Conservation (phyloP, 352 stramenopile genomes). For the Globisporangium perplexum region DNA sequence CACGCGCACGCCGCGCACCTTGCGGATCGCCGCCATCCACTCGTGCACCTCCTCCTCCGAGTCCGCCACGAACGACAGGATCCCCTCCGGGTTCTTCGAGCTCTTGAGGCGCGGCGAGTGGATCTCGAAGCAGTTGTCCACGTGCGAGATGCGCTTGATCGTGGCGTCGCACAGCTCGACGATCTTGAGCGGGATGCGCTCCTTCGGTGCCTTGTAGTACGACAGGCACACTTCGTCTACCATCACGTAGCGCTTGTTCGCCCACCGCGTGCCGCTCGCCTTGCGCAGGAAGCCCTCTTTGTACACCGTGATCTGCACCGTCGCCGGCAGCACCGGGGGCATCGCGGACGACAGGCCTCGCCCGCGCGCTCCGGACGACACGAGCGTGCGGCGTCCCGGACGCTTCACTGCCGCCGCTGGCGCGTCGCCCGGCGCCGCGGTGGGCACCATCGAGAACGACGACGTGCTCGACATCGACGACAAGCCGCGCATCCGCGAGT, state of each 20-base stretch:
- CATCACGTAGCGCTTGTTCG: conserved; percentile 85
- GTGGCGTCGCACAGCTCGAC: conserved; percentile 76
- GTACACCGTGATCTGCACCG: conserved; percentile 67
- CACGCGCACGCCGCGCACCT: conserved; percentile 77
- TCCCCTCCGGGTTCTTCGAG: conserved; percentile 74
- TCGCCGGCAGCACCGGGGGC: conserved; percentile 54
- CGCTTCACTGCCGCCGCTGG: conserved; percentile 32
- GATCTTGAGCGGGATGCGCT: conserved; percentile 82
- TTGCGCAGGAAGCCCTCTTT: conserved; percentile 85
- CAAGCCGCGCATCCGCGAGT: conserved; percentile 30
- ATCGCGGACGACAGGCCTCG: conserved; percentile 43
- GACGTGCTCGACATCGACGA: conserved; percentile 20
- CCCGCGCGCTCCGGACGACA: conserved; percentile 43
- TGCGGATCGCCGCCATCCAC: conserved; percentile 84
- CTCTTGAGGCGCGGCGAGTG: conserved; percentile 79
- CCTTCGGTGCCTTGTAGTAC: conserved; percentile 83
- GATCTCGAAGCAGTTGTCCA: conserved; percentile 85
- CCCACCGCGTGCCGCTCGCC: conserved; percentile 74
- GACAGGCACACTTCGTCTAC: conserved; percentile 80
- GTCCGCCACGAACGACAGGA: conserved; percentile 82
- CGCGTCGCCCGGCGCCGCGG: conserved; percentile 49
- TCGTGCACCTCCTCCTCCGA: conserved; percentile 82
- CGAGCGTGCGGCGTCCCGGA: conserved; percentile 48
- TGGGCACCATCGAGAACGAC: conserved; percentile 58
- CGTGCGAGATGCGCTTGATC: conserved; percentile 77